These are phyloP conservation scores for Puccinia sorghi DNA, from an alignment of 1,284 basidiomycete genomes.

Conservation along the genomic window DNA sequence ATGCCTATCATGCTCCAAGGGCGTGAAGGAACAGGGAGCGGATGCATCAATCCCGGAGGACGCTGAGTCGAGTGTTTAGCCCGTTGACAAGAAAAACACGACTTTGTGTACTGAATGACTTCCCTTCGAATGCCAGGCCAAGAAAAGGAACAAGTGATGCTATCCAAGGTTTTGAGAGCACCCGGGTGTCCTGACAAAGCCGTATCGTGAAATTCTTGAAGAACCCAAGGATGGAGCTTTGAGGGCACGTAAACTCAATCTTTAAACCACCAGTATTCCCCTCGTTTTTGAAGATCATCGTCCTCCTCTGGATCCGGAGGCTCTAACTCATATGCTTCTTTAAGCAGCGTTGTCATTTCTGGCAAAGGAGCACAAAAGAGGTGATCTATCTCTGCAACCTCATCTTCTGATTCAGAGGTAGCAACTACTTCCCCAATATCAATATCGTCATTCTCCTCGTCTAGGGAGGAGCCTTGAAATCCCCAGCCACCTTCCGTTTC, in stretches of 20 bases:
- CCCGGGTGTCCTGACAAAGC: constrained; percentile 2
- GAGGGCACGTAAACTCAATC: background rate
- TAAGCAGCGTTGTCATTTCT: background rate
- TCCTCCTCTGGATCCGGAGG: background rate
- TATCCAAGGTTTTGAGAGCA: background rate
- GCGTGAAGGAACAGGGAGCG: too few species aligned
- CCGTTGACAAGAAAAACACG: background rate
- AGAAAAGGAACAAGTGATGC: background rate
- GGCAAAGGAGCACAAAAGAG: background rate
- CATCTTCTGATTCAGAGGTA: too few species aligned
- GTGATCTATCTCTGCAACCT: background rate
- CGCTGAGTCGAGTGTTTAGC: background rate
- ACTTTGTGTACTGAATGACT: background rate
- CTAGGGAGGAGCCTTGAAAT: background rate
- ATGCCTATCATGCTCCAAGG: too few species aligned
- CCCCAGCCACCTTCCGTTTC: background rate
- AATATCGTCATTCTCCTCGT: background rate
- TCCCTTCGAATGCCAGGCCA: constrained; percentile 1
- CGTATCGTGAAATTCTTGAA: background rate
- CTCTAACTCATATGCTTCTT: background rate
- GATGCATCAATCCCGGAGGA: too few species aligned
- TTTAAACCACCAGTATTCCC: background rate
- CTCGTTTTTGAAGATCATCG: background rate
- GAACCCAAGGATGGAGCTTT: background rate
- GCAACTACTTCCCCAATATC: background rate